phyloP scores from a whole-genome alignment of 2,329 filamentous ascomycete species.

The Podosphaera xanthii region DNA sequence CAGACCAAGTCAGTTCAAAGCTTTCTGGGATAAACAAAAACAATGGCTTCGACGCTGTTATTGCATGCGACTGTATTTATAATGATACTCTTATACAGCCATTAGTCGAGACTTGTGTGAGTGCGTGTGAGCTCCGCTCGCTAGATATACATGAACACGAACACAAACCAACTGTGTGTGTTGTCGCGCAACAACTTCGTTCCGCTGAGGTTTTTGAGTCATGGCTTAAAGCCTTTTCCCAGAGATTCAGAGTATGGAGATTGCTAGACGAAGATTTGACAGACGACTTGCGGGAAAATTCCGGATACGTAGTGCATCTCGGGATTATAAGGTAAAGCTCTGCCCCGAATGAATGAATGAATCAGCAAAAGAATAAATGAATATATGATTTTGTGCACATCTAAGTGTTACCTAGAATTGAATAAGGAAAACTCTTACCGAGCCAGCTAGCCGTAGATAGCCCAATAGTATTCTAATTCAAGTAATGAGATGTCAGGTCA shows the following conservation, averaged over 20 bases:
- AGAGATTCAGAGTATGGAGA: conserved; percentile 52
- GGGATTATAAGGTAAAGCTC: conserved; percentile 30
- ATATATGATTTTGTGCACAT: no score
- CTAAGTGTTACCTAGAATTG: no score
- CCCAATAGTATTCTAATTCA: no score
- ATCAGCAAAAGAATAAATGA: no score
- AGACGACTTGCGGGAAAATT: conserved; percentile 31
- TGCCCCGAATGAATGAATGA: not conserved
- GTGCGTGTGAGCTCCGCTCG: conserved; percentile 42
- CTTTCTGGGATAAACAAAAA: conserved; percentile 11
- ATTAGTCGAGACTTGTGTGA: conserved; percentile 59
- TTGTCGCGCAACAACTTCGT: conserved; percentile 77
- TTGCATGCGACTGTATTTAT: conserved; percentile 89
- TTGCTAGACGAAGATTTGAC: conserved; percentile 41
- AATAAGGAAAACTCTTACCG: no score
- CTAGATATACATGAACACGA: conserved; percentile 2
- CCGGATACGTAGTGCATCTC: conserved; percentile 66
- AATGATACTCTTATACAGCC: conserved; percentile 70
- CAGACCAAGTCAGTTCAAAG: conserved; percentile 26
- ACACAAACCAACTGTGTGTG: conserved; percentile 37
- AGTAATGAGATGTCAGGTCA: no score
- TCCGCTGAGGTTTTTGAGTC: conserved; percentile 64
- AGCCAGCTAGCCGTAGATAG: no score
- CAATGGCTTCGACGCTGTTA: conserved; percentile 42
- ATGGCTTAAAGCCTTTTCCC: conserved; percentile 50